Evolutionary conservation across 148 eudicot species (phyloP), one percentile per base, ranked within the genome.

Genomic region (Diospyros kaki): DNA sequence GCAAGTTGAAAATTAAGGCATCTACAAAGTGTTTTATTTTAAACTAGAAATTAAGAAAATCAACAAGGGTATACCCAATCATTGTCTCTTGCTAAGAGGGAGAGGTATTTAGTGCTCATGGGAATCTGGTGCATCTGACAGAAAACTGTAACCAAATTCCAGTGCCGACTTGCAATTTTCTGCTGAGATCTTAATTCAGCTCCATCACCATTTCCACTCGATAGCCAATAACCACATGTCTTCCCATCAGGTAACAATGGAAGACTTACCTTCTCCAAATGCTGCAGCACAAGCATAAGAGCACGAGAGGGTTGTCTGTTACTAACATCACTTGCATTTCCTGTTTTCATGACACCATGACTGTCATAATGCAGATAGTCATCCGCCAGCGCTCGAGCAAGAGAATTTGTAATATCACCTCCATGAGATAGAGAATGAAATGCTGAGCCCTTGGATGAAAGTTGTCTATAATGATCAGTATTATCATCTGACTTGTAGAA

Each of bases 161-260:
- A 94, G 58, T 76, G 90, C 84, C 86, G 88, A 83, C 98, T 92
- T 45, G 95, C 88, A 84, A 83, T 80, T 80, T 92, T 94, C 78
- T 94, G 98, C 73, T 86, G 93, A 76, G 91, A 89, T 80, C 98
- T 89, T 77, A 94, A 86, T 51, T 90, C 96, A 55, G 86, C 79
- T 83, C 98, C 98, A 86, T 94, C 96, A 78, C 95, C 97, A 72
- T 78, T 80, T 40, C 97, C 98, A 71, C 76, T 90, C 76, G 83
- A 73, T 80, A 94, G 83, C 98, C 98, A 94, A 66, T 87, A 87
- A 64, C 98, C 98, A 78, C 97, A 94, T 72, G 97, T 92, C 85
- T 80, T 78, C 73, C 82, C 88, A 82, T 86, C 86, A 71, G 74
- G 64, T 72, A 83, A 73, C 61, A 58, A 43, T 52, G 93, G 89